Conservation (phyloP, 768 basidiomycete species). For the Mycena chlorophos region DNA sequence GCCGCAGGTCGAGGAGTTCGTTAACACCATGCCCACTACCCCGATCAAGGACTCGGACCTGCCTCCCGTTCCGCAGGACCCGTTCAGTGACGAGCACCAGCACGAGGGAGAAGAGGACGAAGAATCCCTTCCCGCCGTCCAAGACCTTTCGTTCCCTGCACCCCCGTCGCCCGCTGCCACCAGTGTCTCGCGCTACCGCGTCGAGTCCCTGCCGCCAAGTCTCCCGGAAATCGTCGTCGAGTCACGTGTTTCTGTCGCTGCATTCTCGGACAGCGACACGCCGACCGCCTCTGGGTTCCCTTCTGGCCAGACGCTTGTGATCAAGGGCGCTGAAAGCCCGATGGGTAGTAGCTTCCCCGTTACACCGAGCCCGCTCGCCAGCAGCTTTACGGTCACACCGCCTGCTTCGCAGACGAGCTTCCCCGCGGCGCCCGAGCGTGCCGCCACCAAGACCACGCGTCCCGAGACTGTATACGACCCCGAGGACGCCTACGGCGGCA, state of each 20-base stretch:
- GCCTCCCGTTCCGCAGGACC: constrained; percentile 16
- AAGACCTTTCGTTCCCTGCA: constrained; percentile 39
- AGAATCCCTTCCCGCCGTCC: constrained; percentile 12
- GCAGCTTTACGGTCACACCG: constrained; percentile 30
- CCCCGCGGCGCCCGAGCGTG: constrained; percentile 12
- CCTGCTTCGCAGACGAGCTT: constrained; percentile 14
- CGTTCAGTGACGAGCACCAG: constrained; percentile 12
- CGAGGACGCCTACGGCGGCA: constrained; percentile 70
- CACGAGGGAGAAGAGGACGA: no score
- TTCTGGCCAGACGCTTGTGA: constrained; percentile 15
- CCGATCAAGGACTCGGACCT: constrained; percentile 15
- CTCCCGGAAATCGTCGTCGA: constrained; percentile 54
- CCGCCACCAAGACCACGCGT: constrained; percentile 8
- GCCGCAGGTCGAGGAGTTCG: constrained; percentile 30
- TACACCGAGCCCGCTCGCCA: constrained; percentile 42
- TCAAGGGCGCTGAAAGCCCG: constrained; percentile 22
- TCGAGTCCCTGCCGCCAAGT: constrained; percentile 51
- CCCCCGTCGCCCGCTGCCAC: constrained; percentile 38
- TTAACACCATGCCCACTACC: constrained; percentile 10
- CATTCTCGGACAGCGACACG: constrained; percentile 24
- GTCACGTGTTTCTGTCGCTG: constrained; percentile 43
- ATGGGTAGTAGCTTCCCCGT: constrained; percentile 35
- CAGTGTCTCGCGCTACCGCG: constrained; percentile 38
- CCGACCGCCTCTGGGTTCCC: constrained; percentile 7
- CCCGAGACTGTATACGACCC: constrained; percentile 54